Evolutionary conservation across 768 basidiomycete genomes (phyloP), one percentile per base, ranked within the genome.

Genomic region (Mycena alexandri): DNA sequence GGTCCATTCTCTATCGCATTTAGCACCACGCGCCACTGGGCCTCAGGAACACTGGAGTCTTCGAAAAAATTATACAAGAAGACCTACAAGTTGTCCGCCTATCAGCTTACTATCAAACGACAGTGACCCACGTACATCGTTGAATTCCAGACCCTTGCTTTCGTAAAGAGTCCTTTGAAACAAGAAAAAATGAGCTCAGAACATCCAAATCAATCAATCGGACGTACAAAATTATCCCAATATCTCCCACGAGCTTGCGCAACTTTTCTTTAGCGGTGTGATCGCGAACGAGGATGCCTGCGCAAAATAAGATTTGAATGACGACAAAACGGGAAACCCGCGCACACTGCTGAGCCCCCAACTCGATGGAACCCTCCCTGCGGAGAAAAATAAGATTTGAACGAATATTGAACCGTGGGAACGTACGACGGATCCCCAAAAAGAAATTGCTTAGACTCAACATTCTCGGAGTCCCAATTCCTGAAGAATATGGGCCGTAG

Each of bases 1-100:
- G 61, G n/a, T 56, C 36, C 34, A n/a, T 76, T 73, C 38, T 79
- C 74, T 0, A 83, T 62, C 1, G 73, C 78, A 55, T 86, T 86
- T 3, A 89, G 72, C 7, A 92, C 77, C 1, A 90, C 80, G 11
- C 89, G 81, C 91, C 91, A 93, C 52, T 88, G 87, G 0, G 84
- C 74, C 2, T 75, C 63, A 48, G 83, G 83, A 5, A 85, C 76
- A 0, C 71, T 69, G 0, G 92, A 93, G 70, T 91, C 90, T n/a
- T 86, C 83, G 70, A 93, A 93, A 75, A 93, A 93, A 67, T 93
- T 88, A 71, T 89, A 93, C 12, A 93, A 72, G 0, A 93, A 79
- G 5, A 93, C 91, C 91, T 64, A 5, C 50, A 36, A 13, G 24
- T 36, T 1, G 55, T 22, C 38, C 44, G 16, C 11, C 16, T 9